A percentile compares a stretch with the other conserved stretches of the same genome.
These are phyloP conservation scores for Alternaria metachromatica DNA, from an alignment of 2,329 filamentous ascomycete species.

Conservation along the genomic window DNA sequence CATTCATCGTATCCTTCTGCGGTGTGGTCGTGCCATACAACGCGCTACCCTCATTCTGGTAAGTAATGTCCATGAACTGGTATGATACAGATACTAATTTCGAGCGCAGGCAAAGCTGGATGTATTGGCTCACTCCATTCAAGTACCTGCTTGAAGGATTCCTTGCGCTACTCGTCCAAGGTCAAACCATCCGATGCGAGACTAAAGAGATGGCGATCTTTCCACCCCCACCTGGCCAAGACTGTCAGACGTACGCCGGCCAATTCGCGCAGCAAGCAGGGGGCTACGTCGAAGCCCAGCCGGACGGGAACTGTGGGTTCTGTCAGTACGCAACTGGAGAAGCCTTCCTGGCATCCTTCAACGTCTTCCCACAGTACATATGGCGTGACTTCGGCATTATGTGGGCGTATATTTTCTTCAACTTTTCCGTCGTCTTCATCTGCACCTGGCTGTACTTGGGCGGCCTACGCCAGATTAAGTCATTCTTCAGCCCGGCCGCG, in stretches of 20 bases:
- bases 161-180: conserved; percentile 62
- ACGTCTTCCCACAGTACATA: conserved; percentile 65
- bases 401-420: conserved; percentile 67
- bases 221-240: conserved; percentile 62
- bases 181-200: conserved; percentile 63
- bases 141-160: conserved; percentile 70
- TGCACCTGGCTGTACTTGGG: conserved; percentile 63
- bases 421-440: conserved; percentile 62
- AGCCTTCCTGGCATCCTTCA: conserved; percentile 64
- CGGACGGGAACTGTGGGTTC: conserved; percentile 66
- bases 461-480: conserved; percentile 48
- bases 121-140: conserved; percentile 67
- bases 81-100: fast-evolving
- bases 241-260: conserved; percentile 66
- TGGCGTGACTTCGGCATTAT: conserved; percentile 68
- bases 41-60: conserved; percentile 68
- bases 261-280: conserved; percentile 61
- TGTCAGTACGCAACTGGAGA: conserved; percentile 69
- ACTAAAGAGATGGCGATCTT: conserved; percentile 67
- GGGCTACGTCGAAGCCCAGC: conserved; percentile 66
- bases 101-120: conserved; percentile 51
- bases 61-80: fast-evolving
- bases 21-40: conserved; percentile 74
- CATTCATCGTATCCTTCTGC: conserved; percentile 74
- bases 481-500: conserved; percentile 40